Conservation (phyloP, 2,329 filamentous ascomycete species). For the Ascochyta pisi region DNA sequence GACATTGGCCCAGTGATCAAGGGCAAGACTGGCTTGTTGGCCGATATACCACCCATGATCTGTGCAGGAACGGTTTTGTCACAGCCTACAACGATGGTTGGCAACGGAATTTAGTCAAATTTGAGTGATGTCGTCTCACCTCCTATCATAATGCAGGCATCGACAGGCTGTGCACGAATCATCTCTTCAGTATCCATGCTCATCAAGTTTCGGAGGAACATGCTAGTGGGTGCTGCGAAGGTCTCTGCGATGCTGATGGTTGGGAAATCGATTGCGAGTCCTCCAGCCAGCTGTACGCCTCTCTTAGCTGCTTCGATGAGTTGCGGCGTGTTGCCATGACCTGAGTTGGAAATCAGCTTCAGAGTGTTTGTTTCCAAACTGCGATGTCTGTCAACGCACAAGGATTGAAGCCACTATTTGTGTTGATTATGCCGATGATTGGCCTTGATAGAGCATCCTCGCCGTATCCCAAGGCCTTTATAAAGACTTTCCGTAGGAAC, state of each 20-base stretch:
- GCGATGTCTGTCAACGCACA: conserved; percentile 40
- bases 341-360: not conserved
- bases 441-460: conserved; percentile 74
- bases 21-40: conserved; percentile 73
- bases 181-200: conserved; percentile 83
- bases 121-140: conserved; percentile 50
- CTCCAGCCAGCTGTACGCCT: conserved; percentile 71
- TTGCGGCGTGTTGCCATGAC: conserved; percentile 74
- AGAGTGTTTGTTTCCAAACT: not conserved
- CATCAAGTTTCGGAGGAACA: conserved; percentile 78
- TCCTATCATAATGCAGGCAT: conserved; percentile 72
- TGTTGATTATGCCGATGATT: conserved; percentile 78
- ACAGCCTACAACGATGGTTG: conserved; percentile 60
- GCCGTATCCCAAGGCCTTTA: conserved; percentile 76
- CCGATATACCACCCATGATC: conserved; percentile 77
- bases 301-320: conserved; percentile 74
- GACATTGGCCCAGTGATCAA: conserved; percentile 78
- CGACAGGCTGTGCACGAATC: conserved; percentile 74
- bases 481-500: conserved; percentile 77
- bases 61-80: conserved; percentile 79
- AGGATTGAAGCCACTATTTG: conserved; percentile 74
- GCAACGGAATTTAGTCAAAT: not conserved
- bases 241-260: conserved; percentile 75
- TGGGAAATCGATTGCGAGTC: conserved; percentile 74
- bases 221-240: conserved; percentile 74